phyloP scores from a whole-genome alignment of 352 stramenopile genomes.

The Phytophthora crassamura region DNA sequence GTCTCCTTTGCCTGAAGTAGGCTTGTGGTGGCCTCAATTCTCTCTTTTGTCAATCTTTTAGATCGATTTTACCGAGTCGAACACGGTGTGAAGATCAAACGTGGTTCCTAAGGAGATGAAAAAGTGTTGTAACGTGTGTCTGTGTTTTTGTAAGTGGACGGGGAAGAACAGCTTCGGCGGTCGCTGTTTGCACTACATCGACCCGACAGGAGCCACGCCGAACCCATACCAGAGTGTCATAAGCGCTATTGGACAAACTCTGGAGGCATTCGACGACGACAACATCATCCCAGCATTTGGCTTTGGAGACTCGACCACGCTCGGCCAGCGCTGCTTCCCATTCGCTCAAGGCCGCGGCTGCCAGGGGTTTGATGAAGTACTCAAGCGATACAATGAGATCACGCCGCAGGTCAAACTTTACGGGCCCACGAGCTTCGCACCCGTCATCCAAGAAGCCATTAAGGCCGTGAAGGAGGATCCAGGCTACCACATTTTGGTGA shows the following conservation, averaged over 20 bases:
- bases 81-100: slow-evolving; percentile 57
- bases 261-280: slow-evolving; percentile 83
- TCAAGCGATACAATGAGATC: slow-evolving; percentile 66
- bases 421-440: slow-evolving; percentile 70
- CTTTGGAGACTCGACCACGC: slow-evolving; percentile 68
- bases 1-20: too few species aligned
- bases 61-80: slow-evolving; percentile 79
- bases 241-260: slow-evolving; percentile 59
- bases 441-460: slow-evolving; percentile 71
- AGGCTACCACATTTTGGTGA: slow-evolving; percentile 81
- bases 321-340: slow-evolving; percentile 54
- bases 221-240: slow-evolving; percentile 82
- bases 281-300: slow-evolving; percentile 78
- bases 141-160: slow-evolving; percentile 54
- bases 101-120: too few species aligned
- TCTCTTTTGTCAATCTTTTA: too few species aligned
- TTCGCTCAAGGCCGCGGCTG: slow-evolving; percentile 46
- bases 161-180: slow-evolving; percentile 67
- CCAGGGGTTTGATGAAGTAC: slow-evolving; percentile 60
- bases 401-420: slow-evolving; percentile 63
- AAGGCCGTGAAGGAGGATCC: slow-evolving; percentile 47
- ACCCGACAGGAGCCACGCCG: slow-evolving; percentile 50
- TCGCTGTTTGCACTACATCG: slow-evolving; percentile 67
- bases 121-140: not conserved
- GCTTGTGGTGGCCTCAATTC: too few species aligned